phyloP scores from a whole-genome alignment of 148 eudicot genomes.

The Chenopodium formosanum region DNA sequence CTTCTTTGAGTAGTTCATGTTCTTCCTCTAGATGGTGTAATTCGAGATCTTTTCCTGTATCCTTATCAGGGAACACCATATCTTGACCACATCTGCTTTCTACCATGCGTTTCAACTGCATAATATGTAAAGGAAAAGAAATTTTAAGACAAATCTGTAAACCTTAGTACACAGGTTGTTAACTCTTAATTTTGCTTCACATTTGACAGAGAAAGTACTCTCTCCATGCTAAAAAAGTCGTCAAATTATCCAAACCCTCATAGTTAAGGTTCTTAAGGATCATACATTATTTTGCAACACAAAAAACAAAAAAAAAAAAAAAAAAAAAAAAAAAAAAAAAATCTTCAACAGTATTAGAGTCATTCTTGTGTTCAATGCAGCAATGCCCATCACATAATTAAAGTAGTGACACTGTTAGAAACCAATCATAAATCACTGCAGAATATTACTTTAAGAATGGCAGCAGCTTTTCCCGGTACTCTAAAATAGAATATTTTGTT shows the following conservation, averaged over 20 bases:
- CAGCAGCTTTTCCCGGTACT: background rate
- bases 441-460: background rate
- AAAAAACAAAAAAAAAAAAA: too few species aligned
- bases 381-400: too few species aligned
- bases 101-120: constrained; percentile 15
- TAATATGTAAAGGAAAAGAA: background rate
- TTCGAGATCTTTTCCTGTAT: constrained; percentile 19
- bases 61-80: background rate
- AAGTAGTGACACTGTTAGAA: too few species aligned
- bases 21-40: constrained; percentile 38
- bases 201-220: background rate
- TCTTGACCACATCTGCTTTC: constrained; percentile 22
- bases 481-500: background rate
- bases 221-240: background rate
- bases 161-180: background rate
- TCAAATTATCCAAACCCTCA: background rate
- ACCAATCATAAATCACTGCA: too few species aligned
- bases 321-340: too few species aligned
- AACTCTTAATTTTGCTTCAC: background rate
- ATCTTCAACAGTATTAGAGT: background rate
- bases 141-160: background rate
- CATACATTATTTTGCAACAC: background rate
- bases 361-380: background rate
- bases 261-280: background rate
- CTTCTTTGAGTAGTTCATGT: constrained; percentile 44